Evolutionary conservation across 768 basidiomycete genomes (phyloP).

Genomic region (Termitomyces eurrhizus): DNA sequence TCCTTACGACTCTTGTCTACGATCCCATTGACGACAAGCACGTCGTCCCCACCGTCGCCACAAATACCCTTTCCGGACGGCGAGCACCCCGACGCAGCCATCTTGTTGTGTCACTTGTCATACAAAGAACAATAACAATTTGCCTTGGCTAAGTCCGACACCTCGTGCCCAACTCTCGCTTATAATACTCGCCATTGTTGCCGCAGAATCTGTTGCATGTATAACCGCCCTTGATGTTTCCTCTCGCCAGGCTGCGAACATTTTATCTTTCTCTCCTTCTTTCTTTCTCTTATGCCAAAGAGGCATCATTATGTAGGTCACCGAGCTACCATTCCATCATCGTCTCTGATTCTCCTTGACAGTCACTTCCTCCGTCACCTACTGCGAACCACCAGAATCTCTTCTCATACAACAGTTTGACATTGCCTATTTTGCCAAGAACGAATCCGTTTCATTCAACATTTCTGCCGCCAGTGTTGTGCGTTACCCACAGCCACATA

Average conservation of each 20-base stretch:
- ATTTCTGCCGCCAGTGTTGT: slow-evolving; percentile 86
- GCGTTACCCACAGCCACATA: slow-evolving; percentile 27
- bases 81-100: neutral
- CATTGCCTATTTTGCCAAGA: slow-evolving; percentile 62
- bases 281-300: slow-evolving; percentile 40
- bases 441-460: slow-evolving; percentile 77
- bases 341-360: slow-evolving; percentile 13
- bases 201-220: slow-evolving; percentile 9
- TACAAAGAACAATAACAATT: slow-evolving; percentile 6
- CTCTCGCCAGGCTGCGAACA: slow-evolving; percentile 77
- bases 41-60: neutral
- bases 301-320: slow-evolving; percentile 60
- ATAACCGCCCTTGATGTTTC: slow-evolving; percentile 46
- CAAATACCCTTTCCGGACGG: neutral
- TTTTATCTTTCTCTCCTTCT: slow-evolving; percentile 34
- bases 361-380: slow-evolving; percentile 89
- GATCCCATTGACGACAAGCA: neutral
- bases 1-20: neutral
- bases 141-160: slow-evolving; percentile 8
- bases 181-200: neutral
- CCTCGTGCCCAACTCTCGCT: slow-evolving; percentile 8
- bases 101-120: neutral
- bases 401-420: slow-evolving; percentile 80
- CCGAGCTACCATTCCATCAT: slow-evolving; percentile 2
- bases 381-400: slow-evolving; percentile 76